Conservation (phyloP, 257 asterid species). For the Haberlea rhodopensis region DNA sequence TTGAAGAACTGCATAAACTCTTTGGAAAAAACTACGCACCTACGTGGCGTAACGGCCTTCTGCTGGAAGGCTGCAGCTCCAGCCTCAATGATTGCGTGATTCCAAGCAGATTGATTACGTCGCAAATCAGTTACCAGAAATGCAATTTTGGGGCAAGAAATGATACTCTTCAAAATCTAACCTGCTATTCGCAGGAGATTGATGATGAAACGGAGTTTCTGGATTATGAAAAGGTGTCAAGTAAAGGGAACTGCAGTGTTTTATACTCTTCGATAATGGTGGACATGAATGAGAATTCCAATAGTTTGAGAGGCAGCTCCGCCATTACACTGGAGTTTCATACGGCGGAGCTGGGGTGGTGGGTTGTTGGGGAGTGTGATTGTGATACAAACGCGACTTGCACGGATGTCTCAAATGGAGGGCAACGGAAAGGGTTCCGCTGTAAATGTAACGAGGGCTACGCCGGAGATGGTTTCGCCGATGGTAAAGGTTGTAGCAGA, state of each 20-base stretch:
- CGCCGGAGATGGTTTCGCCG: conserved; percentile 68
- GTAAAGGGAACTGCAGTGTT: conserved; percentile 33
- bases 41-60: conserved; percentile 59
- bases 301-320: conserved; percentile 15
- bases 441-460: conserved; percentile 67
- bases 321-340: conserved; percentile 45
- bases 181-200: conserved; percentile 43
- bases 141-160: conserved; percentile 26
- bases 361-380: conserved; percentile 55
- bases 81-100: conserved; percentile 41
- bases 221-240: conserved; percentile 27
- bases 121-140: conserved; percentile 13
- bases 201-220: conserved; percentile 33
- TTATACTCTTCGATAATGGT: conserved; percentile 58
- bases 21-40: conserved; percentile 40
- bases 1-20: conserved; percentile 35
- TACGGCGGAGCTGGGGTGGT: conserved; percentile 75
- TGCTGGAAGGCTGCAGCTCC: conserved; percentile 45
- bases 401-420: conserved; percentile 6
- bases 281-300: conserved; percentile 19
- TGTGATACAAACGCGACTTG: conserved; percentile 53
- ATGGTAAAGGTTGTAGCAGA: conserved; percentile 51
- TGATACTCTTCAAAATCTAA: conserved; percentile 5
- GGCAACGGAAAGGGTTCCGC: conserved; percentile 36
- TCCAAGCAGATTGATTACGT: conserved; percentile 30